Base-by-base conservation (phyloP, 2,329 filamentous ascomycete species). In the Pseudofabraea citricarpa region DNA sequence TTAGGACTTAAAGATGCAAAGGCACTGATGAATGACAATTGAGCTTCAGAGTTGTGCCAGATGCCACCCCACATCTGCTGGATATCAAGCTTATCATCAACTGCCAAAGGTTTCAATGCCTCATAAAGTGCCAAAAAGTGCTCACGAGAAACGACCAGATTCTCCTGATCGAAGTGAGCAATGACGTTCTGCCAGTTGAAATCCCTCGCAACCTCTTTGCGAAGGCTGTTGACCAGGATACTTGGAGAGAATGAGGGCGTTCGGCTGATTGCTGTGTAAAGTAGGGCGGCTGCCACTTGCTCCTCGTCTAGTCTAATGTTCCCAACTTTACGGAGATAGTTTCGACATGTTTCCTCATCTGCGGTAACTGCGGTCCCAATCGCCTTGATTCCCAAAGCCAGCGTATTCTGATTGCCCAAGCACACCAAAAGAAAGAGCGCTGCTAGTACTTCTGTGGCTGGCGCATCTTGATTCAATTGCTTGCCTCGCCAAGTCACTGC, bases 11-110 rank as follows among this genome's bases (percentile, higher is more conserved):
- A 76, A 4, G 86, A 87, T 18, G 91, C 75, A 61, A 91, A 96
- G 15, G 90, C 90, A 50, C 85, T 85, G 42, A 97, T 79, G 61
- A 97, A 96, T n/a, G 90, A 94, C 26, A 98, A 71, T 52, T 97
- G 91, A 0, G 93, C 88, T 49, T 95, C 83, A 12, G 85, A 79
- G 53, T 94, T 80, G 49, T 84, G 81, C 91, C 94, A 98, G 49
- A 79, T 57, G 6, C 90, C 90, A 46, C 90, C 90, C 90, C 93
- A 97, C 18, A 98, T 71, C 29, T 75, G 77, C 62, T 96, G 90
- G 35, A 98, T 85, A 60, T 96, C 88, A 55, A 97, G 81, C 20
- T 71, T 70, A 13, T 75, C 69, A 8, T 71, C 65, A n/a, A 75
- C 71, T 41, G 90, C 87, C 43, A 93, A 72, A 1, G 84, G 82